Evolutionary conservation across 306 rosid species (phyloP).

Genomic region (Corylus avellana): DNA sequence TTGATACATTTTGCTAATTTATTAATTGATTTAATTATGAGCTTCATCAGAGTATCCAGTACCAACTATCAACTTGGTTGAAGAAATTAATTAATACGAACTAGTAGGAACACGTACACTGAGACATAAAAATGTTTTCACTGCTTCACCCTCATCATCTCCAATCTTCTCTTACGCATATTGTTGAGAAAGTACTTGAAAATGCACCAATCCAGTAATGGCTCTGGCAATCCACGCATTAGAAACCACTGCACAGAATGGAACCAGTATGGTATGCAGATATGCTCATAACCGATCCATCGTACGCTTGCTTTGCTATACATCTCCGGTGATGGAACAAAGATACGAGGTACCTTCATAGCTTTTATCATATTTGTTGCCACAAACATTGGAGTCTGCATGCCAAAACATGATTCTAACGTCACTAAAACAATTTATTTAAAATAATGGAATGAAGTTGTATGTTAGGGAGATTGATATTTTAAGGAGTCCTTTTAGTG

Average conservation of each 20-base stretch:
- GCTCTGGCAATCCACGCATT: conserved; percentile 8
- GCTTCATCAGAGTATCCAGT: too few relatives aligned
- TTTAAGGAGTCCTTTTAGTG: too few relatives aligned
- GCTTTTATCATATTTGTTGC: conserved; percentile 29
- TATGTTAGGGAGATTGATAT: too few relatives aligned
- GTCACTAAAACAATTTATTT: too few relatives aligned
- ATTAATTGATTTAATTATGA: too few relatives aligned
- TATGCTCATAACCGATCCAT: conserved; percentile 28
- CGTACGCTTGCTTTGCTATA: conserved; percentile 36
- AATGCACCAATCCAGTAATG: not conserved
- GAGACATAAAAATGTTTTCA: too few relatives aligned
- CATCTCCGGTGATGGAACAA: conserved; percentile 24
- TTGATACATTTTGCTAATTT: too few relatives aligned
- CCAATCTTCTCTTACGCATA: conserved; percentile 2
- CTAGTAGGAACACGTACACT: too few relatives aligned
- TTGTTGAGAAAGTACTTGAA: not conserved
- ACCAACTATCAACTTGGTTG: too few relatives aligned
- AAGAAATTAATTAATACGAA: too few relatives aligned
- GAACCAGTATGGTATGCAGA: conserved; percentile 28
- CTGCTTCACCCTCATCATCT: not conserved
- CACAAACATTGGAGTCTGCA: conserved; percentile 32
- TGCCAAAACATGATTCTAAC: too few relatives aligned
- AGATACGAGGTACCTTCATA: conserved; percentile 1
- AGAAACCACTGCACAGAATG: conserved; percentile 29
- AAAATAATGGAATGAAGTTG: too few relatives aligned